Conservation (phyloP, 345 rosid species). For the Hibiscus trionum region DNA sequence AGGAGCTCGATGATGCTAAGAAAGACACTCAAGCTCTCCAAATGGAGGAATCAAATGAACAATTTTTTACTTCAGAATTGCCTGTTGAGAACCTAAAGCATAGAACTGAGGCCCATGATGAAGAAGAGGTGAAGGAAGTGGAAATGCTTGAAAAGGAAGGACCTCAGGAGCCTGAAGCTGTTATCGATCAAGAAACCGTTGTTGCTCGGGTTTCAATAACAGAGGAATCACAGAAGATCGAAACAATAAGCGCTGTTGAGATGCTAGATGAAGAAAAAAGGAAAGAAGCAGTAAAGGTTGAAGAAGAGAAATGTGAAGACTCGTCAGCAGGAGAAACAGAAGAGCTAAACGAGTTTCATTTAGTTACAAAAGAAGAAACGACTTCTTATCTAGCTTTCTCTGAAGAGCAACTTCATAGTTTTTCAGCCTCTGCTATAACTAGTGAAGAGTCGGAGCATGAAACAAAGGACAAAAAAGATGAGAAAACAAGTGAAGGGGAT, state of each 20-base stretch:
- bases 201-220: background rate
- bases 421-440: constrained; percentile 8
- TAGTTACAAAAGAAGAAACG: constrained; percentile 5
- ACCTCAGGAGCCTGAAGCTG: background rate
- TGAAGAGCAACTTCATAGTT: constrained; percentile 14
- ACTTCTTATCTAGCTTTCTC: constrained; percentile 1
- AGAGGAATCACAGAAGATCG: constrained; percentile 12
- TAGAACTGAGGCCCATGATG: background rate
- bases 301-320: constrained; percentile 14
- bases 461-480: background rate
- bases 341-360: constrained; percentile 11
- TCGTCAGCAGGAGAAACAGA: constrained; percentile 1
- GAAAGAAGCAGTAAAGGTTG: constrained; percentile 18
- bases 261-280: constrained; percentile 20
- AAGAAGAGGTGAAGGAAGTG: background rate
- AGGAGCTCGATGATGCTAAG: background rate
- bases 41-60: background rate
- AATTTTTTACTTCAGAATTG: background rate
- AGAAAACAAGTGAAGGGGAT: constrained; percentile 1
- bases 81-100: background rate
- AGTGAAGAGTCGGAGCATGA: constrained; percentile 7
- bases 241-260: constrained; percentile 6
- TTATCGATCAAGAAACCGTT: background rate
- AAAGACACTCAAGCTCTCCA: background rate
- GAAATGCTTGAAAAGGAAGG: background rate